Base-by-base conservation (phyloP, 345 rosid genomes). In the Rubroshorea leprosula region DNA sequence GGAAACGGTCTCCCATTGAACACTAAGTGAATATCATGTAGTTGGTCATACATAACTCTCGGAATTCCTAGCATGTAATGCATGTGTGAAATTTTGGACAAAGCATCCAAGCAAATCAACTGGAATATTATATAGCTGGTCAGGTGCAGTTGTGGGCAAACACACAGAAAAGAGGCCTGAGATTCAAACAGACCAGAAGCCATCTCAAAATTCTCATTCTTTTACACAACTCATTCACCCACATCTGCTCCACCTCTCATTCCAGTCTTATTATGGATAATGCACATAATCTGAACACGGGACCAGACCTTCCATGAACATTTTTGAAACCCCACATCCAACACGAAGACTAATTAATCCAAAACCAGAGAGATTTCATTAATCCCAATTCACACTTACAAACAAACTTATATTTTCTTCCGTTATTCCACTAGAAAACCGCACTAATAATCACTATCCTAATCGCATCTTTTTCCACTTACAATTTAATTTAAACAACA, bases 301-400 rank as follows among this genome's bases (percentile, higher is more conserved):
- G 7, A 60, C 38, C 22, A 8, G 9, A 49, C 47, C 1, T 10
- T n/a, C 35, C 18, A 35, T 13, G 10, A 50, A 23, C n/a, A 50
- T 61, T 61, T 22, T 14, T 22, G 25, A 1, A 56, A 51, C n/a
- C 16, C 61, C 65, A 58, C 19, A 41, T 41, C 10, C 49, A 46
- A 67, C 20, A 44, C 44, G 27, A 44, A 1, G n/a, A 29, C 38
- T 54, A 48, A 18, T 26, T 15, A 61, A 14, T 19, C 61, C 47
- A 57, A 78, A 78, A 57, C 49, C 23, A 31, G 39, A 51, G 60
- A 18, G 25, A 67, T 78, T 69, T 72, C 80, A 83, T 81, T 76
- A 69, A 78, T 71, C 71, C 65, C 72, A 57, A 64, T 26, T 67
- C 71, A 66, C 81, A 76, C 76, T 68, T 62, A 78, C 77, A 77